Base-by-base conservation (phyloP, 2,329 filamentous ascomycete genomes). In the Plenodomus tracheiphilus region DNA sequence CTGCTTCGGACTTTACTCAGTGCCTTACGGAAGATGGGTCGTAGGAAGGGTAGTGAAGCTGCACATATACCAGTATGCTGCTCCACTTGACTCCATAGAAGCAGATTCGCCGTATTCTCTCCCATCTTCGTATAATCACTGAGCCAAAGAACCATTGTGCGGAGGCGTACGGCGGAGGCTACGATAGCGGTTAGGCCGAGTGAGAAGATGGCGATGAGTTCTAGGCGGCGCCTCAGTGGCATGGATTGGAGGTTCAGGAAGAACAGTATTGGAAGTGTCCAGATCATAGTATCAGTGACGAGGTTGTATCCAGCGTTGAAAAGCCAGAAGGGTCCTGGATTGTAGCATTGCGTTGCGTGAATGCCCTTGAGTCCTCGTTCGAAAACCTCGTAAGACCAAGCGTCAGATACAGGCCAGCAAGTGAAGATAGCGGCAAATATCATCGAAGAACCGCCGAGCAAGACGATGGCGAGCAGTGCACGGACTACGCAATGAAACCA, bases 171-270 rank as follows among this genome's bases (percentile, higher is more conserved):
- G 2, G 64, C 60, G 9, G 68, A 71, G 1, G 65, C 66, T 11
- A 64, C 42, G 13, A 71, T 59, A 13, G 67, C 65, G 3, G 69
- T 16, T 39, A 68, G 56, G 8, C 68, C 67, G 43, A 70, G 51
- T 16, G 65, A 65, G 56, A 70, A 70, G 39, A 66, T 68, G 30
- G 54, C 64, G 8, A 61, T 34, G n/a, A 85, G 72, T 1, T 78
- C 80, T 13, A 79, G 60, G 55, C 81, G 81, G 41, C 80, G 77
- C 4, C 71, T 68, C 0, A 54, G 52, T 0, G 77, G 75, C 36
- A 81, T 78, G 21, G 41, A 55, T 45, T 76, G 72, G 1, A 82
- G 69, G 4, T 70, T 71, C 2, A 72, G 59, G 43, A 79, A 68
- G 57, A 79, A 71, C 1, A 74, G 68, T 4, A 79, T 70, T 0